Percentiles rank a stretch among this genome's conserved stretches.
These are phyloP conservation scores for Phytopythium boreale DNA, from an alignment of 352 stramenopile species.

Conservation along the genomic window DNA sequence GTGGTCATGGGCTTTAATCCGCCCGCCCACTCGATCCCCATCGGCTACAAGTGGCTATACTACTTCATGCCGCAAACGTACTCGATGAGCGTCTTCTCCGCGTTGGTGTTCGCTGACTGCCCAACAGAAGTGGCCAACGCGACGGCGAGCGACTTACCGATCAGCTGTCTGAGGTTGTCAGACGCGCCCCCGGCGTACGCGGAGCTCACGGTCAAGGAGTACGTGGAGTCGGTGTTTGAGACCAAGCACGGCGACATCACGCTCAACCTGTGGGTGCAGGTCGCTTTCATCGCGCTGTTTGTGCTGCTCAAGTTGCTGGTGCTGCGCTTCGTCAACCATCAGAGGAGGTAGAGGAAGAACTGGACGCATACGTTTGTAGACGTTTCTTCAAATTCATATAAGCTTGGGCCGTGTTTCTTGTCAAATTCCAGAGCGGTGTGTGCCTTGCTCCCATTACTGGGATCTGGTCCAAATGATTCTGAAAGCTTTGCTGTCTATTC, in stretches of 20 bases:
- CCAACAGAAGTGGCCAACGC: not conserved
- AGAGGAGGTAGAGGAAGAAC: not conserved
- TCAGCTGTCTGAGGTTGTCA: constrained; percentile 15
- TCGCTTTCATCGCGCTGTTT: constrained; percentile 4
- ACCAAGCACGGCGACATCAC: constrained; percentile 7
- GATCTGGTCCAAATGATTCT: no score
- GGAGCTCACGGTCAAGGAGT: constrained; percentile 8
- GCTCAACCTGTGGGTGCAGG: not conserved
- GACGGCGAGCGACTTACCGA: not conserved
- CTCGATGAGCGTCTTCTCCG: constrained; percentile 11
- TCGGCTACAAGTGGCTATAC: constrained; percentile 22
- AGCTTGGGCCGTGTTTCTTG: no score
- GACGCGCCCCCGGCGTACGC: constrained; percentile 13
- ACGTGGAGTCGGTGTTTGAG: constrained; percentile 3
- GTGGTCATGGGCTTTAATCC: constrained; percentile 42
- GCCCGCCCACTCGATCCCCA: constrained; percentile 15
- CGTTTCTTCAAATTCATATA: no score
- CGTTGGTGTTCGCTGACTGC: constrained; percentile 18
- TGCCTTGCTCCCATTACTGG: no score
- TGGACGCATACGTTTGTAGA: no score
- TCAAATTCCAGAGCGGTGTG: no score
- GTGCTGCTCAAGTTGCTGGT: constrained; percentile 1
- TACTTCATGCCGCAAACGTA: constrained; percentile 18
- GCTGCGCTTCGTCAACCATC: constrained; percentile 7
- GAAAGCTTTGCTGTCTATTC: no score